Evolutionary conservation across 1,284 basidiomycete species (phyloP), one percentile per base, ranked within the genome.

Genomic region (Athelia psychrophila): DNA sequence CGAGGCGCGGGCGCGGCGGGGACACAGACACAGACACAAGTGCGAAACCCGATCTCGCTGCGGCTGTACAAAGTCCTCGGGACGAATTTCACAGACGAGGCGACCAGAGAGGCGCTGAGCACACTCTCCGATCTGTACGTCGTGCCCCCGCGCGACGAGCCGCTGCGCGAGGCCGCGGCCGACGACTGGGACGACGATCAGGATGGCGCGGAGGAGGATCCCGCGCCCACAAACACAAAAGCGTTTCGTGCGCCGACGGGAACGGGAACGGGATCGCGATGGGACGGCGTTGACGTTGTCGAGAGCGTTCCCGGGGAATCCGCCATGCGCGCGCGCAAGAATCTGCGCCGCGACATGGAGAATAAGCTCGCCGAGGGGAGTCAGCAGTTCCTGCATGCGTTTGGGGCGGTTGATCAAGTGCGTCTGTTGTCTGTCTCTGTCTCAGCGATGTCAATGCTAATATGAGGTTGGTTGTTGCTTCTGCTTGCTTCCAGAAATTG

Each of bases 31-130:
- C n/a, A n/a, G 38, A n/a, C 38, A 42, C 55, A 56, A 42, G 15
- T 51, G 2, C 72, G 76, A 47, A 89, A 88, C 60, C 92, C 93
- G 1, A 79, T 95, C 46, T 84, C 88, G 18, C 71, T 91, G 5
- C 80, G 93, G n/a, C 74, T 96, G 18, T 93, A 92, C 71, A 96
- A 96, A 67, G 85, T 96, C 51, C 77, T 96, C 22, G 84, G 88
- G 23, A 87, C 86, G 2, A 91, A 84, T 51, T 95, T 91, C 58
- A 87, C 94, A 48, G 93, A 95, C 64, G 77, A 84, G 12, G 80
- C 83, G 1, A 93, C 90, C 0, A 76, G 79, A 35, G 88, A 94
- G 56, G 94, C 93, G 0, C 76, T 97, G 27, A 78, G 84, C 52
- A 95, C 92, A 0, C 80, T 96, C 30, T 91, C 91, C 2, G 81